These are phyloP conservation scores for Metschnikowia lunata DNA, from an alignment of 805 yeast species.

Conservation along the genomic window DNA sequence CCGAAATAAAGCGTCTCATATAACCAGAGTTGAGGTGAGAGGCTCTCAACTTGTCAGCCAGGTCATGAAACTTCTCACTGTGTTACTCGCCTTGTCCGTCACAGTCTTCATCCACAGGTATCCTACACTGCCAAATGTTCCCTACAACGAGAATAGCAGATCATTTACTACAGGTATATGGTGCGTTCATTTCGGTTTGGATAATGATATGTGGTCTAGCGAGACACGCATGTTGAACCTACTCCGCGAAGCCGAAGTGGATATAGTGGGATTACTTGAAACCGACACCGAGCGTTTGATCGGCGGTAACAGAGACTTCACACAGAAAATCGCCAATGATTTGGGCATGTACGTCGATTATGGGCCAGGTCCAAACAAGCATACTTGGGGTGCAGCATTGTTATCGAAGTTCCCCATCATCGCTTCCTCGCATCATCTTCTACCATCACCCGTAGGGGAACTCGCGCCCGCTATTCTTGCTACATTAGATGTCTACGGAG, in stretches of 20 bases:
- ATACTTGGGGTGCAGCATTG: constrained; percentile 96
- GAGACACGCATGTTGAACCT: constrained; percentile 86
- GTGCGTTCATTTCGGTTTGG: constrained; percentile 97
- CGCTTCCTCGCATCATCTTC: constrained; percentile 81
- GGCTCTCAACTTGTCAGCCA: constrained; percentile 21
- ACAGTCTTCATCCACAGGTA: constrained; percentile 53
- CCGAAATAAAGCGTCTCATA: constrained; percentile 22
- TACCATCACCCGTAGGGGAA: constrained; percentile 97
- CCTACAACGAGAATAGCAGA: constrained; percentile 46
- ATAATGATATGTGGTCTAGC: constrained; percentile 97
- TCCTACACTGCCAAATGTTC: constrained; percentile 63
- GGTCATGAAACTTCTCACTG: constrained; percentile 32
- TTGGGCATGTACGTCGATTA: constrained; percentile 92
- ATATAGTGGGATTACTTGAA: constrained; percentile 86
- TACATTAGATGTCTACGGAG: constrained; percentile 86
- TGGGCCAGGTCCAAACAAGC: constrained; percentile 97
- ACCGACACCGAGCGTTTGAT: constrained; percentile 90
- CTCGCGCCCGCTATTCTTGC: constrained; percentile 98
- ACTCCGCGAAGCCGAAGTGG: constrained; percentile 80
- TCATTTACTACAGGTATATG: constrained; percentile 93
- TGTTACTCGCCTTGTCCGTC: constrained; percentile 49
- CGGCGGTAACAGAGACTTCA: constrained; percentile 93
- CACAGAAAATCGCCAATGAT: constrained; percentile 88
- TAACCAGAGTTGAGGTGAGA: constrained; percentile 19
- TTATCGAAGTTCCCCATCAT: constrained; percentile 92